Base-by-base conservation (phyloP, 208 protist genomes). In the Porcisia hertigi region DNA sequence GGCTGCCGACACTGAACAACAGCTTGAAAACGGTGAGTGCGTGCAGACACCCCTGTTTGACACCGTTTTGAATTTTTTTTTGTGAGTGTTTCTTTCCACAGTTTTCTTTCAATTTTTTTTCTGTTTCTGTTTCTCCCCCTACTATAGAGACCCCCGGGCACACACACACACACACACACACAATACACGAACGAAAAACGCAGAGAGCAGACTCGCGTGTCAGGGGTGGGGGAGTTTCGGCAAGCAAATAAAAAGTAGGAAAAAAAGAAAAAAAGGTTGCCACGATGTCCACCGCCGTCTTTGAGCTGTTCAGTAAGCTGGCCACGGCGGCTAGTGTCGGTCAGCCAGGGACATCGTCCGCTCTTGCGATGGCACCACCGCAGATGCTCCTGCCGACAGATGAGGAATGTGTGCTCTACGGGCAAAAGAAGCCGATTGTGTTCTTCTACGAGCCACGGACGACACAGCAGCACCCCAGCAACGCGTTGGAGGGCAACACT, bases 381-480 rank as follows among this genome's bases (percentile, higher is more conserved):
- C 69, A 73, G 52, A 73, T 67, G 8, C 34, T 60, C 23, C 54
- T 81, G 52, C 77, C 77, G 0, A 76, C 77, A 6, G 77, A 73
- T 12, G 77, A 76, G 16, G 77, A 71, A 20, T 81, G 77, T 45
- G 34, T 66, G 2, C 7, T 59, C 23, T 67, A 76, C 55, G 62
- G 77, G 4, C 70, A 66, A 14, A 71, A 81, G 54, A 71, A 52
- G 45, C 77, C 77, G 3, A 39, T 81, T 6, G 69, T 81, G 52
- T 81, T 81, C 55, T 76, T 81, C 36, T 81, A 60, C 34, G 77
- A 81, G 16, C 71, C 71, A 30, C 74, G 23, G 39, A 16, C 6
- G 60, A 58, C 43, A 25, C 62, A 45, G 59, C 76, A 64, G 55
- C 76, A 59, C 41, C 16, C 43, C 54, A 64, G 45, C 30, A 43